phyloP scores from a whole-genome alignment of 495 filamentous ascomycete genomes.

The Aspergillus bridgeri region DNA sequence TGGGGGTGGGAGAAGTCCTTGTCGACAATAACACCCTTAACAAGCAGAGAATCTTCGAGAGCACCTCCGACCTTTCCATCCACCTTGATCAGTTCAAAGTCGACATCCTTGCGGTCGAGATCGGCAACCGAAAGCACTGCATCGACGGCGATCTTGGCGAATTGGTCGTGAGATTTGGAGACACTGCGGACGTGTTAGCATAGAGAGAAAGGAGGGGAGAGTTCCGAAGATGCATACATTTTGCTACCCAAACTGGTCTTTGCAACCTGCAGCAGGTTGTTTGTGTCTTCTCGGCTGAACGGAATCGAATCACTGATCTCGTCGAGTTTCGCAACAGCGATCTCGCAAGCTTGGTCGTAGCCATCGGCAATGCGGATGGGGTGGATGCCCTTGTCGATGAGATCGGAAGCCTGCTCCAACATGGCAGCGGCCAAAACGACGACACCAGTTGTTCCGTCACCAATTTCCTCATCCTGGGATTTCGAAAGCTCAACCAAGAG shows the following conservation, averaged over 20 bases:
- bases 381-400: conserved; percentile 99
- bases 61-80: conserved; percentile 96
- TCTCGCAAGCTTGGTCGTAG: conserved; percentile 95
- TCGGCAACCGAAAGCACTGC: conserved; percentile 96
- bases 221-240: conserved; percentile 52
- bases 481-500: conserved; percentile 97
- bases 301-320: conserved; percentile 86
- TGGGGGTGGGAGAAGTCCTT: conserved; percentile 99
- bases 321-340: conserved; percentile 88
- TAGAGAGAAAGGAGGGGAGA: background rate
- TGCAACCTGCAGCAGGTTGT: conserved; percentile 87
- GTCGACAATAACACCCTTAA: conserved; percentile 97
- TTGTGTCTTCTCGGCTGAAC: conserved; percentile 72
- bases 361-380: conserved; percentile 98
- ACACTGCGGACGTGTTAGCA: conserved; percentile 51
- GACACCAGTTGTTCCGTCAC: conserved; percentile 96
- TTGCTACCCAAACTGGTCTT: conserved; percentile 97
- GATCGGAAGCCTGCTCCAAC: conserved; percentile 93
- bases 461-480: conserved; percentile 98
- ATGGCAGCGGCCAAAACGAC: conserved; percentile 94
- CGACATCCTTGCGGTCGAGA: conserved; percentile 92
- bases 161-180: conserved; percentile 97
- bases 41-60: conserved; percentile 90
- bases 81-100: conserved; percentile 99
- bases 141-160: conserved; percentile 94